These are phyloP conservation scores for Mycena capillaripes DNA, from an alignment of 768 basidiomycete species.

Conservation along the genomic window DNA sequence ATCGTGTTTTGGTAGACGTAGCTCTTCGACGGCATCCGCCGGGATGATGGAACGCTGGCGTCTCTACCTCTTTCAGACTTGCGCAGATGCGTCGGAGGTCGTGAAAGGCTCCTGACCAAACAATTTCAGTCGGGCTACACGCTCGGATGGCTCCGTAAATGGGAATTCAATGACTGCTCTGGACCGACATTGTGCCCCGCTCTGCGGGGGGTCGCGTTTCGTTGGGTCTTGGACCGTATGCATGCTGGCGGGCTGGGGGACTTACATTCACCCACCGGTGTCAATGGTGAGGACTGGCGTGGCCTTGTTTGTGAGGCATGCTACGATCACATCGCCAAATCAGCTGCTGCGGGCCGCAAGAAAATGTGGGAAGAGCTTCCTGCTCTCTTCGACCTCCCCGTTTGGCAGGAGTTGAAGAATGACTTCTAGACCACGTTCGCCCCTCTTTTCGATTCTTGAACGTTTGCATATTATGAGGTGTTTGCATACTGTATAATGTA, in stretches of 20 bases:
- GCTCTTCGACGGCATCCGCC: background rate
- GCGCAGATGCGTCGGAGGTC: background rate
- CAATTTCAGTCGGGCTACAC: background rate
- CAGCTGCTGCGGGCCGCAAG: background rate
- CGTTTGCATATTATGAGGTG: no score
- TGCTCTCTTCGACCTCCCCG: background rate
- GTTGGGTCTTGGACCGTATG: background rate
- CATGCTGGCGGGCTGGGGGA: background rate
- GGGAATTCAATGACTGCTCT: background rate
- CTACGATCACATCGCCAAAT: fast-evolving
- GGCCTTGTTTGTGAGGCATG: background rate
- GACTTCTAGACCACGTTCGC: background rate
- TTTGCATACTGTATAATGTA: no score
- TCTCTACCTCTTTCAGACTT: background rate
- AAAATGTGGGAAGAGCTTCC: background rate
- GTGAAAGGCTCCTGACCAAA: background rate
- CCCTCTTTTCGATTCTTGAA: no score
- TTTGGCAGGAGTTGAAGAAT: background rate
- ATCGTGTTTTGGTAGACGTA: background rate
- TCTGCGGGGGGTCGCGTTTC: background rate
- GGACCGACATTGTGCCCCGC: background rate
- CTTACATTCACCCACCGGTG: background rate
- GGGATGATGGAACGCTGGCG: background rate
- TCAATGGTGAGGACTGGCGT: no score
- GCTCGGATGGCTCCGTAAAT: background rate